phyloP scores from a whole-genome alignment of 208 protist genomes.

The Phytomonas sp. region DNA sequence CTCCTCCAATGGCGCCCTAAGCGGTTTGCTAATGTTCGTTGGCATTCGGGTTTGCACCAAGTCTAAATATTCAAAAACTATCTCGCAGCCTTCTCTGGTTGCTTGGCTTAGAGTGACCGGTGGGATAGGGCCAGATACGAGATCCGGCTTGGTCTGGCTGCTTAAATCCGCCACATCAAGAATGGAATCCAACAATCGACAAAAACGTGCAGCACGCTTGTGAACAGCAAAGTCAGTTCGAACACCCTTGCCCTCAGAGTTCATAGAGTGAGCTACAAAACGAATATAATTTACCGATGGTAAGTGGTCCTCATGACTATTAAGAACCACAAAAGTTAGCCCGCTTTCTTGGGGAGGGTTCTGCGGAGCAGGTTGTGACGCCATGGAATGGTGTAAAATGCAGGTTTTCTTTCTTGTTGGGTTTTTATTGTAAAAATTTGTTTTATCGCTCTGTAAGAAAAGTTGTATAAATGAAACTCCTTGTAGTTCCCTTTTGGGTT shows the following conservation, averaged over 20 bases:
- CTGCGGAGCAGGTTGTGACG: not conserved
- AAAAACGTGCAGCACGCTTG: constrained; percentile 59
- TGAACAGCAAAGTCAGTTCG: constrained; percentile 69
- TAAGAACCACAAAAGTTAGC: not conserved
- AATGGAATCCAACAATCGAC: constrained; percentile 66
- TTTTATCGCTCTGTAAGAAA: too few species aligned
- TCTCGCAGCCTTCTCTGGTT: constrained; percentile 51
- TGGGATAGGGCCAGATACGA: constrained; percentile 20
- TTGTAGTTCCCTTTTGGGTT: not conserved
- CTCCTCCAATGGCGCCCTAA: constrained; percentile 74
- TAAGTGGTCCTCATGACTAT: constrained; percentile 26
- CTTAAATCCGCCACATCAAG: constrained; percentile 48
- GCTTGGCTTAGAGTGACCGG: constrained; percentile 66
- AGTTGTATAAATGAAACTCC: not conserved
- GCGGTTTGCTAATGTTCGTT: constrained; percentile 66
- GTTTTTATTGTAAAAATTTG: not conserved
- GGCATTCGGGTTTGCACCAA: constrained; percentile 64
- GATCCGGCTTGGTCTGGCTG: not conserved
- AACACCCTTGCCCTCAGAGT: constrained; percentile 17
- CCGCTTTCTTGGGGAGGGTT: not conserved
- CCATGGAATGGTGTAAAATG: not conserved
- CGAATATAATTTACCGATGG: constrained; percentile 59
- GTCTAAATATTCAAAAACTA: constrained; percentile 66
- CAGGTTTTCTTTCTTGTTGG: not conserved
- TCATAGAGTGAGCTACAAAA: constrained; percentile 34